Base-by-base conservation (phyloP, 805 yeast species). In the Cephaloascus albidus region DNA sequence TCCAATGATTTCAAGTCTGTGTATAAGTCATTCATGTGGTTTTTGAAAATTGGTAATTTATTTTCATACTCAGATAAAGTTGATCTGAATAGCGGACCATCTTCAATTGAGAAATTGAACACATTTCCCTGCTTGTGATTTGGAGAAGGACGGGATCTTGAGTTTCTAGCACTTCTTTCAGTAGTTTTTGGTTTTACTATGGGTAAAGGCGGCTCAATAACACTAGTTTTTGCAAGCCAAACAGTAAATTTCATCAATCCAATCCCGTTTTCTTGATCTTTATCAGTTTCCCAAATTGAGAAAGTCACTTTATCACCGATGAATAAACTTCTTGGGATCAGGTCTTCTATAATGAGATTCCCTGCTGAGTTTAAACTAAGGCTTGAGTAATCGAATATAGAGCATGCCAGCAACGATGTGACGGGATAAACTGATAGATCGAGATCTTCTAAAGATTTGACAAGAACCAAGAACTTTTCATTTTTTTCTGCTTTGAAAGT, bases 41-140 rank as follows among this genome's bases (percentile, higher is more conserved):
- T 53, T 33, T 52, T 57, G 39, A 61, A 55, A 6, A 38, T 35
- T 0, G 67, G 65, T 4, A 63, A 43, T 3, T 46, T 43, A 12
- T 48, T 41, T 43, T 66, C 71, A 41, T 61, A 60, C n/a, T 45
- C 48, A 5, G 44, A 45, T 33, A 67, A 50, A 3, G 57, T 42
- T 17, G 49, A 57, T 20, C 72, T 45, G 39, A 66, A 65, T 37
- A 64, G 68, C 4, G 72, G 72, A 0, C 72, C 72, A 44, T 67
- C 72, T 36, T 65, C 67, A 15, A 63, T 49, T 30, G 50, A 54
- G 40, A 65, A 64, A 27, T 45, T 52, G 41, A 63, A 65, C 3
- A 53, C 63, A 30, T 45, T 52, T 35, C 59, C 33, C 8, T 14
- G 8, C 16, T 8, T n/a, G 6, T 31, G 10, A 8, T 16, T 14